Evolutionary conservation across 176 grass and related monocot genomes (phyloP).

Genomic region (Elaeis guineensis): DNA sequence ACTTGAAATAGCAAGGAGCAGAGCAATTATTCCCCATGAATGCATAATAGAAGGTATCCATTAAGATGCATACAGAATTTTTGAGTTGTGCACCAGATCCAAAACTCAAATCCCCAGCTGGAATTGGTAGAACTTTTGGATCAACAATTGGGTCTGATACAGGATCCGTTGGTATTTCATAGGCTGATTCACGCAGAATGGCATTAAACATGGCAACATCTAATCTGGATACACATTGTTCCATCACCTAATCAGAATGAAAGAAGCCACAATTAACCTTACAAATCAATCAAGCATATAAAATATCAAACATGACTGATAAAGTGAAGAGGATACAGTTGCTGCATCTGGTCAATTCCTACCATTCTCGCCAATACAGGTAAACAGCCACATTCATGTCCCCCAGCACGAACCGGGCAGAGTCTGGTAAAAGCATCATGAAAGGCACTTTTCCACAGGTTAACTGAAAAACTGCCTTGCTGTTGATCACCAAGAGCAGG

Average conservation of each 20-base stretch:
- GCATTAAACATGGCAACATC: slow-evolving; percentile 97
- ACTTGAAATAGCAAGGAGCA: no score
- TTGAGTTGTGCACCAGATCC: slow-evolving; percentile 89
- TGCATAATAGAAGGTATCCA: no score
- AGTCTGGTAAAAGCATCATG: slow-evolving; percentile 54
- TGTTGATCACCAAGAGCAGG: slow-evolving; percentile 42
- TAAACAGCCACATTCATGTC: slow-evolving; percentile 85
- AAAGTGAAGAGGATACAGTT: no score
- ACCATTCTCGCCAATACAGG: slow-evolving; percentile 70
- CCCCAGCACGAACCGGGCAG: slow-evolving; percentile 68
- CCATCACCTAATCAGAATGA: slow-evolving; percentile 69
- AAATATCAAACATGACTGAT: no score
- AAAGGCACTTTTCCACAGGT: slow-evolving; percentile 75
- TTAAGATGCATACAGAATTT: slow-evolving; percentile 51
- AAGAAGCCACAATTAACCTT: slow-evolving; percentile 3
- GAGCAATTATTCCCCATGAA: no score
- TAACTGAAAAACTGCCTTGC: slow-evolving; percentile 56
- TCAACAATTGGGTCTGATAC: slow-evolving; percentile 84
- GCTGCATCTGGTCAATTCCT: neutral
- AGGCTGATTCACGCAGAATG: slow-evolving; percentile 81
- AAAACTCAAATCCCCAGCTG: slow-evolving; percentile 69
- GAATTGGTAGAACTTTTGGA: slow-evolving; percentile 74
- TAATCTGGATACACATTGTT: slow-evolving; percentile 78
- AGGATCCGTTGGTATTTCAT: slow-evolving; percentile 85
- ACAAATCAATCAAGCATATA: neutral